These are phyloP conservation scores for Paecilomyces sp. DNA, from an alignment of 2,329 filamentous ascomycete genomes.

Conservation along the genomic window DNA sequence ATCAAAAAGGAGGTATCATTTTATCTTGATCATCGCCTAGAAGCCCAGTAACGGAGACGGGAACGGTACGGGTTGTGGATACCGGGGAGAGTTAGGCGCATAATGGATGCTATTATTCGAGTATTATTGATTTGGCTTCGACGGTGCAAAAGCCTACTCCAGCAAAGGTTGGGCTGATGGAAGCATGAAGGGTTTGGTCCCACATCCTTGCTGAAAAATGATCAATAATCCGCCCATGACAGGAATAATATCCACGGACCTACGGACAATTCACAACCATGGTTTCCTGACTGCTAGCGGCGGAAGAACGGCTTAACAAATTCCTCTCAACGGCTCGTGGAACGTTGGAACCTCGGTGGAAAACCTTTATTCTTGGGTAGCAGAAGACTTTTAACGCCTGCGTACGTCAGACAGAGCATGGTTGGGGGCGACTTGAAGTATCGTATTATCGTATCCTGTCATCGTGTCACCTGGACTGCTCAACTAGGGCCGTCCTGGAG, in stretches of 20 bases:
- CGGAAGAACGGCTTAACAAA: background rate
- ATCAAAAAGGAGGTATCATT: background rate
- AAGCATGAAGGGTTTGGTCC: background rate
- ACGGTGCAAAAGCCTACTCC: background rate
- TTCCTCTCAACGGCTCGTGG: background rate
- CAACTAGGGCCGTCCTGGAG: background rate
- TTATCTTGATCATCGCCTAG: background rate
- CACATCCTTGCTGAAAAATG: background rate
- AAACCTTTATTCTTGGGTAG: background rate
- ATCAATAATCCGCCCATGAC: background rate
- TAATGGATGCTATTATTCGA: no score
- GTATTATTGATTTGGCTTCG: background rate
- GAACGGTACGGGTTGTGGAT: background rate
- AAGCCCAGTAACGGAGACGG: background rate
- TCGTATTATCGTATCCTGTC: background rate
- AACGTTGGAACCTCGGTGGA: background rate
- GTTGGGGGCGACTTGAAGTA: background rate
- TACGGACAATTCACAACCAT: background rate
- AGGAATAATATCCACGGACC: background rate
- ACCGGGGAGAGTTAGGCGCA: background rate
- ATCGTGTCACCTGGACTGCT: background rate
- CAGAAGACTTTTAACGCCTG: no score
- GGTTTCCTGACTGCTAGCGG: background rate
- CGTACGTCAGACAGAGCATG: background rate
- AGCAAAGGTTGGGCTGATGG: background rate